These are phyloP conservation scores for Cephalotrichum gorgonifer DNA, from an alignment of 2,329 filamentous ascomycete species.

Conservation along the genomic window DNA sequence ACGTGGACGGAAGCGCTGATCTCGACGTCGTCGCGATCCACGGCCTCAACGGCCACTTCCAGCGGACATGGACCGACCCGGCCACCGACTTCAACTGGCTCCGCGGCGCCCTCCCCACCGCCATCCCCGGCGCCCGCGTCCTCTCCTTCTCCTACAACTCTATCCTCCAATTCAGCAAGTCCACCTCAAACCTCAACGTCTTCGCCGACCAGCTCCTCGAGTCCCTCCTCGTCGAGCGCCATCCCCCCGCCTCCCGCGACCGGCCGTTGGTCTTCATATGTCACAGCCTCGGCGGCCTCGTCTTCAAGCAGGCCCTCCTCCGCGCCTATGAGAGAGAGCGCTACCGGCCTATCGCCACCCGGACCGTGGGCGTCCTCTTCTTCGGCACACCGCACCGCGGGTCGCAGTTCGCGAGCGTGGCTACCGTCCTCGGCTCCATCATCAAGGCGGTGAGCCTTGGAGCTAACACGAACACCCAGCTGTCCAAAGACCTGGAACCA, in stretches of 20 bases:
- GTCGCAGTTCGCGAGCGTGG: constrained; percentile 19
- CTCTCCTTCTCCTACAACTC: too few relatives aligned
- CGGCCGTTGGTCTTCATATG: constrained; percentile 50
- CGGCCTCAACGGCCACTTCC: too few relatives aligned
- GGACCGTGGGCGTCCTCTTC: constrained; percentile 51
- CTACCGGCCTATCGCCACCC: constrained; percentile 34
- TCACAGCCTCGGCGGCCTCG: constrained; percentile 49
- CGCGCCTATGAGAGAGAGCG: constrained; percentile 28
- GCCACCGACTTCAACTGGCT: too few relatives aligned
- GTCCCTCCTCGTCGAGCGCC: too few relatives aligned
- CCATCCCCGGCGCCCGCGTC: too few relatives aligned
- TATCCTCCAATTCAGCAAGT: too few relatives aligned
- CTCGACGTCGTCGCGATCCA: too few relatives aligned
- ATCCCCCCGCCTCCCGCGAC: too few relatives aligned
- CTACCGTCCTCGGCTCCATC: constrained; percentile 33
- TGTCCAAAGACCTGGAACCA: constrained; percentile 39
- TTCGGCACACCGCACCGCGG: constrained; percentile 51
- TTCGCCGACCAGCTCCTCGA: constrained; percentile 7
- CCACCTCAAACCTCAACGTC: constrained; percentile 7
- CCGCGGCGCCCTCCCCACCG: too few relatives aligned
- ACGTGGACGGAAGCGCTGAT: too few relatives aligned
- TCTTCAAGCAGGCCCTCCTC: constrained; percentile 45
- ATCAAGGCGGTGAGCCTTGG: constrained; percentile 41
- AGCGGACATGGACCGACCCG: too few relatives aligned
- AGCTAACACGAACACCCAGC: constrained; percentile 37